Percentiles rank a stretch among this genome's conserved stretches.
Evolutionary conservation across 257 asterid species (phyloP).

Genomic region (Nicotiana tabacum): DNA sequence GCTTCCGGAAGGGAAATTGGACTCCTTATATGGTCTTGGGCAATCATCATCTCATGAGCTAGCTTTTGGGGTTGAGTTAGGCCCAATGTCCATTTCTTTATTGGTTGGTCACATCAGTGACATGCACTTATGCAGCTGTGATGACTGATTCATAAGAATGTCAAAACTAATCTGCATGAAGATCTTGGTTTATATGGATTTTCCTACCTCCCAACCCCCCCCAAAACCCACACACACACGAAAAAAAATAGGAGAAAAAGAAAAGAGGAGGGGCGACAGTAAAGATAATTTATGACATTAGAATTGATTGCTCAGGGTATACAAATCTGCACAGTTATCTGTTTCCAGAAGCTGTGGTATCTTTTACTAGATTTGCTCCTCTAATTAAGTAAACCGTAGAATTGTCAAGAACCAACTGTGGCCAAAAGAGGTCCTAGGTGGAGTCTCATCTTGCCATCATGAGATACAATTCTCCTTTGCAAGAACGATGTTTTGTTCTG

Average conservation of each 20-base stretch:
- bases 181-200: background rate
- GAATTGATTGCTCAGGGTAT: background rate
- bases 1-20: no score
- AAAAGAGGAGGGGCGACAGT: background rate
- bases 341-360: background rate
- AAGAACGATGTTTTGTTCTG: background rate
- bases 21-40: no score
- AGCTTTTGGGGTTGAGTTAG: no score
- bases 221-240: no score
- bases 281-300: background rate
- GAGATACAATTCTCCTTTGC: background rate
- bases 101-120: background rate
- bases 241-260: background rate
- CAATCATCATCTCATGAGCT: no score
- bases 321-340: background rate
- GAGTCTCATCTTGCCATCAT: background rate
- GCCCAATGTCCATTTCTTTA: no score
- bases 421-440: background rate
- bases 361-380: background rate
- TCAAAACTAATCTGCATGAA: background rate
- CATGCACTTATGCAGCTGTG: background rate
- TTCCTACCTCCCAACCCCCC: background rate
- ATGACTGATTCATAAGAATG: background rate
- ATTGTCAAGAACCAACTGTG: background rate
- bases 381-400: background rate